Conservation (phyloP, 495 filamentous ascomycete species). For the Aspergillus ostianus region DNA sequence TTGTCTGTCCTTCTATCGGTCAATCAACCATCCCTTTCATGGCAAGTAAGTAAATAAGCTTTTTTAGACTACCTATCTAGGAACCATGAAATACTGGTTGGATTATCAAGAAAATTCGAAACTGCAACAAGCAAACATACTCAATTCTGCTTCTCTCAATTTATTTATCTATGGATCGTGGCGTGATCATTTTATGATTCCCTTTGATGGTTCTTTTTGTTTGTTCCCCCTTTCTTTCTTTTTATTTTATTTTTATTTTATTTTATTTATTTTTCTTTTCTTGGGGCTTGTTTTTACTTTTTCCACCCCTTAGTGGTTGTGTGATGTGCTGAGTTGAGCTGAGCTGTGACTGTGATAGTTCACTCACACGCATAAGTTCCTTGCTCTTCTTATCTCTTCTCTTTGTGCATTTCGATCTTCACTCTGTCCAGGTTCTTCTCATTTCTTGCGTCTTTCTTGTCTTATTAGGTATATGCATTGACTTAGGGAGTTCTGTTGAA, state of each 20-base stretch:
- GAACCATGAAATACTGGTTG: too few species aligned
- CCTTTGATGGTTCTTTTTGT: not conserved
- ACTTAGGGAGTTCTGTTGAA: not conserved
- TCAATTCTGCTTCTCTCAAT: not conserved
- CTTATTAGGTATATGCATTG: not conserved
- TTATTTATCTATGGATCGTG: not conserved
- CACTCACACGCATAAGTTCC: not conserved
- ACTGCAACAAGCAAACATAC: not conserved
- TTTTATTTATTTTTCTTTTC: not conserved
- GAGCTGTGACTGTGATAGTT: too few species aligned
- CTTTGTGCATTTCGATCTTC: not conserved
- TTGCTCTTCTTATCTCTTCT: not conserved
- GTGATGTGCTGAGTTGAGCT: too few species aligned
- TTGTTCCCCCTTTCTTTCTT: not conserved
- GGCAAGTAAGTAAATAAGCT: constrained; percentile 1
- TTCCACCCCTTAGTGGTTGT: too few species aligned
- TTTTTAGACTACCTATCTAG: not conserved
- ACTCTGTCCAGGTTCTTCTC: not conserved
- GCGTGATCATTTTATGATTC: not conserved
- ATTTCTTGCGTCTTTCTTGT: not conserved
- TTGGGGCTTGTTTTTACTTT: not conserved
- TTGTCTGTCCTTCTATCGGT: constrained; percentile 1
- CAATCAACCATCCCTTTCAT: not conserved
- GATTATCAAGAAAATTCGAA: too few species aligned
- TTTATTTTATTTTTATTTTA: too few species aligned